A percentile compares a stretch with the other conserved stretches of the same genome.
phyloP scores from a whole-genome alignment of 164 flowering plant genomes.

The Vitis amurensis region DNA sequence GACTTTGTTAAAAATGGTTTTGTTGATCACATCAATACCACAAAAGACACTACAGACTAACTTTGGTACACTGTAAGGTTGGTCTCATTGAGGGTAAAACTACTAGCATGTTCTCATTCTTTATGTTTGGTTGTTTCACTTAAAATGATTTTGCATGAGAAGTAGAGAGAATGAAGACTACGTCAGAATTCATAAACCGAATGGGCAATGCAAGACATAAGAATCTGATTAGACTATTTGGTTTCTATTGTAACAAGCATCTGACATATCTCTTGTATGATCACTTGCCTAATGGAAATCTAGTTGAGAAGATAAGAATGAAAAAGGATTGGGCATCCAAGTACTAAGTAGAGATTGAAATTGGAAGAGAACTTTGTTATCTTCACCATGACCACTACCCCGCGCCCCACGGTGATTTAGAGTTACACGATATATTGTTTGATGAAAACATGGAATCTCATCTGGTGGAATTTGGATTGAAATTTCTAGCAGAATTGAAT shows the following conservation, averaged over 20 bases:
- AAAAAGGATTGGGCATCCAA: constrained; percentile 67
- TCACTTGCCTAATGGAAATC: constrained; percentile 70
- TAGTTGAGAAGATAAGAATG: constrained; percentile 54
- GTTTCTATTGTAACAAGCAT: constrained; percentile 71
- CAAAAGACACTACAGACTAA: too few species aligned
- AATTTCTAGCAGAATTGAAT: constrained; percentile 34
- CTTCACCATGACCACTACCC: constrained; percentile 91
- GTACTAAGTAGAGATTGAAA: constrained; percentile 47
- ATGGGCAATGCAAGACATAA: constrained; percentile 79
- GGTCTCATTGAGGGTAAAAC: too few species aligned
- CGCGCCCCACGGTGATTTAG: constrained; percentile 87
- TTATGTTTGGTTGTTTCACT: too few species aligned
- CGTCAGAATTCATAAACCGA: constrained; percentile 39
- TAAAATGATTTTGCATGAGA: constrained; percentile 46
- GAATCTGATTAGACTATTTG: constrained; percentile 74
- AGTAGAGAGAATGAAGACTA: constrained; percentile 27
- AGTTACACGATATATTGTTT: constrained; percentile 59
- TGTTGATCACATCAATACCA: too few species aligned
- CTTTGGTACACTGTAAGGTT: too few species aligned
- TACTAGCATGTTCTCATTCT: too few species aligned
- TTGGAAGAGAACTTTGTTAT: constrained; percentile 77
- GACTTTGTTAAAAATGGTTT: too few species aligned
- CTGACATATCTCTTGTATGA: constrained; percentile 73
- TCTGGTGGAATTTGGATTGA: constrained; percentile 71
- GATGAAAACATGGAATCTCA: constrained; percentile 88